Base-by-base conservation (phyloP, 306 rosid species). In the Ormosia emarginata region DNA sequence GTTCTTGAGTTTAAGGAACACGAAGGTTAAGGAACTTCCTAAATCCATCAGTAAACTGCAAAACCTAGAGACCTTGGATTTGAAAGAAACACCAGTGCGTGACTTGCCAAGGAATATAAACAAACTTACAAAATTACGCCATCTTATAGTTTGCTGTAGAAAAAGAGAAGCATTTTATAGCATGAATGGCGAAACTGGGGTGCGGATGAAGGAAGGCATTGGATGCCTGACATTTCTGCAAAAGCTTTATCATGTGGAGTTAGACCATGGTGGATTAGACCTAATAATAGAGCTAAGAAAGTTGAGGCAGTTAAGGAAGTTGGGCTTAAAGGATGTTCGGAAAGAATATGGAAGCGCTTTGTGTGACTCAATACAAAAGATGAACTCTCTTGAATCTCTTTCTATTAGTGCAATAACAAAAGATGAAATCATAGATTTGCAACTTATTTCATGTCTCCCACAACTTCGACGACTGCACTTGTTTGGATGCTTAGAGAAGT, bases 251-350 rank as follows among this genome's bases (percentile, higher is more conserved):
- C 57, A 67, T 7, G 57, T 78, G 2, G 74, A 30, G 13, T 41
- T 7, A 50, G 41, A 67, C 52, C 57, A 37, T 67, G 56, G 43
- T 67, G 68, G 24, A 1, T 1, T 13, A 10, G 62, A 63, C 4
- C 55, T 77, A 5, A 61, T 83, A 43, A 47, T 9, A 55, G 86
- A 78, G 55, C 74, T 83, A 2, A 37, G 55, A 50, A 83, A 41
- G 83, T 36, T 83, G 14, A 77, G 5, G 14, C 83, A 83, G 24
- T 63, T 77, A 41, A 78, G 75, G 36, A 83, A 56, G 75, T 64
- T 83, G 17, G 80, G 83, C 33, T 50, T 83, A 9, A 70, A 37
- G 47, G 40, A 64, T 43, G 47, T 83, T 14, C 71, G 30, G 53
- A 78, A 17, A 49, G 75, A 59, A 56, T 17, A 29, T 33, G 79